Evolutionary conservation across 2,329 filamentous ascomycete genomes (phyloP).

Genomic region (Pseudocercospora macadamiae): DNA sequence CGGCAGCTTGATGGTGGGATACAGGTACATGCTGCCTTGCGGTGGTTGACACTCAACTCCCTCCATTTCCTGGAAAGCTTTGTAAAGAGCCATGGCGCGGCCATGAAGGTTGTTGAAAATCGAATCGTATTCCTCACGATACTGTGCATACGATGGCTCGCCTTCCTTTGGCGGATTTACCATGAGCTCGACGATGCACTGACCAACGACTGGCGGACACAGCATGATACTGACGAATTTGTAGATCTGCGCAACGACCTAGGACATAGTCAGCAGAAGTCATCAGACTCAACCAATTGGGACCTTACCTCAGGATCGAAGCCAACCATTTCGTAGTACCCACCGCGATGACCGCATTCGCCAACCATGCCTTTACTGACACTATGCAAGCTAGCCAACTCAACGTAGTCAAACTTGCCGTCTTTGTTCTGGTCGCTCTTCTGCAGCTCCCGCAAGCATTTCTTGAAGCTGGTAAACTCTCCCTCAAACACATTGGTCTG

Average conservation of each 20-base stretch:
- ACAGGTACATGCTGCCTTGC: constrained; percentile 98
- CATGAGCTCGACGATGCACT: constrained; percentile 97
- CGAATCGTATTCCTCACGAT: constrained; percentile 79
- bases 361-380: constrained; percentile 98
- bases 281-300: not conserved
- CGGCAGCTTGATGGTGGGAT: constrained; percentile 86
- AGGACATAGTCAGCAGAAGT: constrained; percentile 22
- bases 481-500: constrained; percentile 98
- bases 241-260: constrained; percentile 92
- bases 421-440: constrained; percentile 62
- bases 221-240: constrained; percentile 98
- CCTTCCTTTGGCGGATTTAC: constrained; percentile 88
- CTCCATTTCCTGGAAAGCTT: constrained; percentile 93
- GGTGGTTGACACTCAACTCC: constrained; percentile 88
- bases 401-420: constrained; percentile 79
- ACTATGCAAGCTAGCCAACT: constrained; percentile 90
- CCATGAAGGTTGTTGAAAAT: constrained; percentile 79
- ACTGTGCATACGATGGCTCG: constrained; percentile 80
- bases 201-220: constrained; percentile 91
- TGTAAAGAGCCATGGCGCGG: constrained; percentile 82
- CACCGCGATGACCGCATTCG: constrained; percentile 95
- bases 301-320: constrained; percentile 62
- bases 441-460: constrained; percentile 79
- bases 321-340: constrained; percentile 94
- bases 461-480: constrained; percentile 95